phyloP scores from a whole-genome alignment of 768 basidiomycete species.

The Tephrocybe sp. region DNA sequence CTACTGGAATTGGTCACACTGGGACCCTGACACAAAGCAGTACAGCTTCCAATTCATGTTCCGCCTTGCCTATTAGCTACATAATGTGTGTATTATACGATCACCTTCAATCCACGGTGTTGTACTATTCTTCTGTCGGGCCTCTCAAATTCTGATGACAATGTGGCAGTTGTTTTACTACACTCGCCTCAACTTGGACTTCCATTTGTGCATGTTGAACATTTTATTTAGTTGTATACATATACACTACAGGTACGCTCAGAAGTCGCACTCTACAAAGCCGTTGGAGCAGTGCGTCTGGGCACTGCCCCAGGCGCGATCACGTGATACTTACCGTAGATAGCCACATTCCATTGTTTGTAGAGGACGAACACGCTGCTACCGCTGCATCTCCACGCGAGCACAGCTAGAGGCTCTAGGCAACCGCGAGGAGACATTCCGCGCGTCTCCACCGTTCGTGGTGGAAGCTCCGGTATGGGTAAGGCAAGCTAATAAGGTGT shows the following conservation, averaged over 20 bases:
- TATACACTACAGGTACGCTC: not conserved
- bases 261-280: constrained; percentile 26
- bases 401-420: no score
- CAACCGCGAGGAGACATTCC: no score
- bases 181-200: no score
- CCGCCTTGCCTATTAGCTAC: constrained; percentile 47
- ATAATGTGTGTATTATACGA: constrained; percentile 8
- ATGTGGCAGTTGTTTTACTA: not conserved
- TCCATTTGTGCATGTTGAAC: no score
- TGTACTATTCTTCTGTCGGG: constrained; percentile 12
- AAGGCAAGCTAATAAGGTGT: constrained; percentile 26
- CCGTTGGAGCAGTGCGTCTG: no score
- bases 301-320: no score
- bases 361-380: no score
- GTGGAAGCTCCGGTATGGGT: constrained; percentile 27
- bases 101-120: constrained; percentile 14
- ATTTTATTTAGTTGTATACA: no score
- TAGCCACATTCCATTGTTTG: no score
- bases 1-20: constrained; percentile 97
- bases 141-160: constrained; percentile 3
- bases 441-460: no score
- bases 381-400: no score
- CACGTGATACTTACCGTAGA: no score
- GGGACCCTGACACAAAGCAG: constrained; percentile 99
- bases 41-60: constrained; percentile 99